phyloP scores from a whole-genome alignment of 1,284 basidiomycete species.

The Moesziomyces antarcticus region DNA sequence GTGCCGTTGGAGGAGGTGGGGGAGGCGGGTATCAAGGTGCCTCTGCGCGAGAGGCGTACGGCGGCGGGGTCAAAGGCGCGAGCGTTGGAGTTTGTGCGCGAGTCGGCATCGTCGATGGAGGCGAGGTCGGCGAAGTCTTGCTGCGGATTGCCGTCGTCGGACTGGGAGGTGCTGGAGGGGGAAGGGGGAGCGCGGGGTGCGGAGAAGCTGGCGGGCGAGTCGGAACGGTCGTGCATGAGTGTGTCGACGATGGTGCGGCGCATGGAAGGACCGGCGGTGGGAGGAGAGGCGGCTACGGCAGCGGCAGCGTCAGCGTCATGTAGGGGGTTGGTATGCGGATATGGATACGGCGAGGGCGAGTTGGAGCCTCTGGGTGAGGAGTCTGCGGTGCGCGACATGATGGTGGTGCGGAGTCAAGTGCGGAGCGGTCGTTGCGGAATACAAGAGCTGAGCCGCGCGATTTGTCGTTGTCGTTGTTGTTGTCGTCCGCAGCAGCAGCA shows the following conservation, averaged over 20 bases:
- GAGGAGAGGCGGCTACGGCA: background rate
- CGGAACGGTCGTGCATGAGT: conserved; percentile 38
- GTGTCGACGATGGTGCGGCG: conserved; percentile 28
- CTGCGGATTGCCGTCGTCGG: conserved; percentile 54
- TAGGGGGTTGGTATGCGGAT: conserved; percentile 7
- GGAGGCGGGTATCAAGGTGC: conserved; percentile 42
- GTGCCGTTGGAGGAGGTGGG: conserved; percentile 44
- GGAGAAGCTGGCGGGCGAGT: conserved; percentile 33
- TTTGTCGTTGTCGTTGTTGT: too few species aligned
- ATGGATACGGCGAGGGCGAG: conserved; percentile 46
- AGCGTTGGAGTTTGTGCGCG: conserved; percentile 10
- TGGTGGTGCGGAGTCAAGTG: background rate
- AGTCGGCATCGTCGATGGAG: conserved; percentile 29
- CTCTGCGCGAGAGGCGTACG: conserved; percentile 36
- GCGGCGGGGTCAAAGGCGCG: conserved; percentile 30
- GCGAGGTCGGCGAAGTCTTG: conserved; percentile 55
- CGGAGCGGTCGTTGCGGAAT: background rate
- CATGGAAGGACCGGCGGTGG: conserved; percentile 18
- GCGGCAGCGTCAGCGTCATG: conserved; percentile 1
- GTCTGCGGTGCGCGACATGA: conserved; percentile 41
- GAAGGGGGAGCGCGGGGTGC: conserved; percentile 56
- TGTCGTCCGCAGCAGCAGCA: too few species aligned
- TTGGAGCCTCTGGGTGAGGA: conserved; percentile 50
- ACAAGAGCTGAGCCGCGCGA: conserved; percentile 1
- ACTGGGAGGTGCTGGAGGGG: conserved; percentile 60